Base-by-base conservation (phyloP, 352 stramenopile species). In the Phytophthora megakarya region DNA sequence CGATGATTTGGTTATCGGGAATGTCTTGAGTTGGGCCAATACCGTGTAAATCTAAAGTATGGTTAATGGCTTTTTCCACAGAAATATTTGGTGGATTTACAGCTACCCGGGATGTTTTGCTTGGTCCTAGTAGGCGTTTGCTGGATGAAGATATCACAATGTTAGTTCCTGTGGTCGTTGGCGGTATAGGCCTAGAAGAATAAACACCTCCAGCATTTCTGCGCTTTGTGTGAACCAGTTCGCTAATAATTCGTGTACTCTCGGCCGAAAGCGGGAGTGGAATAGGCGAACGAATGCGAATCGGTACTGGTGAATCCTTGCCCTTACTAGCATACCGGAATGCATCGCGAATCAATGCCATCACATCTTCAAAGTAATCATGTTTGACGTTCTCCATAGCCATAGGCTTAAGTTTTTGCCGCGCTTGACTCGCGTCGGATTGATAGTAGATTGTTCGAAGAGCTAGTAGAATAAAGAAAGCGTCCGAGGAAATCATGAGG, bases 281-380 rank as follows among this genome's bases (percentile, higher is more conserved):
- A 48, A 69, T 55, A 8, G 60, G 60, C 5, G 60, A 15, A 13
- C 51, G 51, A 40, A 68, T 37, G 3, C 61, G 61, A 54, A 64
- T 69, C 30, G 35, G 44, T n/a, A 68, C 21, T 3, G 47, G 28
- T 3, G 32, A 6, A 25, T 39, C 22, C 26, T 48, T 60, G 10
- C 15, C 18, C 11, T 40, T 59, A 11, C 23, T 47, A 9, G 35
- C 33, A 21, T 50, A 44, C 23, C 38, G 44, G 35, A 67, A 61
- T 10, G 59, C 40, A 22, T 56, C 22, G n/a, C 22, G 50, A 26
- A 67, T 38, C 3, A 61, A 32, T 5, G 5, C 15, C 22, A 40
- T 39, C 7, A 50, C 16, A 2, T 38, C 22, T 21, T 54, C 15
- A 7, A 63, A 18, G 40, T 49, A 63, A 5, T 55, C 15, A 1